Base-by-base conservation (phyloP, 202 grass and related monocot genomes). In the Setaria viridis region DNA sequence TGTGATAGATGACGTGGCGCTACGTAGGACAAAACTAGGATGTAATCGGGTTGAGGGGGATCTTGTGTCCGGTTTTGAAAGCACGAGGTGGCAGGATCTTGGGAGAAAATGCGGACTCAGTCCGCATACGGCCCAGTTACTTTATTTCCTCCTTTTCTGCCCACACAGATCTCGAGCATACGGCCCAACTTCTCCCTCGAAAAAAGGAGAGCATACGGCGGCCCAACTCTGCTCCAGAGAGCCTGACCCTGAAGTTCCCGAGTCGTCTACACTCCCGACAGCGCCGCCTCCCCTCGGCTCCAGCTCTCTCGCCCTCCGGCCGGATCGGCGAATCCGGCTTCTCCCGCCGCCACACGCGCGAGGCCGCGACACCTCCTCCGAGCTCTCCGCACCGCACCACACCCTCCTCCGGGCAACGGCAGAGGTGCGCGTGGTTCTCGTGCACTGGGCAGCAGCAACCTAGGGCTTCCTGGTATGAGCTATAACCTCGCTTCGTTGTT, bases 401-500 rank as follows among this genome's bases (percentile, higher is more conserved):
- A 2, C 42, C 25, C 37, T 14, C 30, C 59, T 29, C 67, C 17
- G 3, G 35, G 35, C 46, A 17, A 47, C 56, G 21, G 34, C 21
- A 21, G 74, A 25, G 4, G 12, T 43, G 6, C 6, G 8, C 45
- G 9, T 67, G 50, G 11, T 58, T 29, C 37, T 58, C 70, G 25
- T 32, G 25, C 49, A 17, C 50, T 3, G 11, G 25, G 25, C 48
- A 70, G 74, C 41, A 1, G n/a, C 83, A 48, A 51, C 47, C 57
- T 66, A 79, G 81, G 81, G 49, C 49, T 88, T 84, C 55, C 67
- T 25, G 87, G 75, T 88, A 80, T 11, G 57, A 37, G 0, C 74
- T 32, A 1, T 4, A 47, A 63, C 55, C 47, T 64, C 47, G 2
- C 20, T n/a, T 73, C 10, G 6, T 37, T 43, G 5, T 21, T 70